Evolutionary conservation across 2,329 filamentous ascomycete genomes (phyloP), one percentile per base, ranked within the genome.

Genomic region (Graphiopsis chlorocephala): DNA sequence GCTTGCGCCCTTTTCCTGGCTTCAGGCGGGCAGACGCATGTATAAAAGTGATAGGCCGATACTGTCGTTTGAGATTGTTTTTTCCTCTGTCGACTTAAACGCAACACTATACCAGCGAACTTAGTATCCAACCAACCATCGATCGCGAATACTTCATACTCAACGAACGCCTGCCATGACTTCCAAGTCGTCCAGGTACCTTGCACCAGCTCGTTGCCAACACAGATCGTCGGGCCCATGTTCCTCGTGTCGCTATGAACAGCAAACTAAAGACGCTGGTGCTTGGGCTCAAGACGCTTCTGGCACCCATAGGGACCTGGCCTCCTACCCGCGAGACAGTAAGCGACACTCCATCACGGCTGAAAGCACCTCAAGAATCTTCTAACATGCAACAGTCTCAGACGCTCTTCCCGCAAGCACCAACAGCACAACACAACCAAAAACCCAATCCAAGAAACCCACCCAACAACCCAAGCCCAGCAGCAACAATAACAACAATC

Each of bases 291-390:
- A 26, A 3, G 57, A 28, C 15, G 33, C 47, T 8, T 38, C 15
- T 38, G 10, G 11, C 25, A 35, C 12, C 2, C 31, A 29, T 25
- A 33, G 29, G 12, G 58, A 61, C 35, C 42, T 42, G 23, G 31
- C 23, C 7, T 61, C 59, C n/a, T 61, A 53, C 59, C 5, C 29
- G 28, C n/a, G 31, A 28, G 31, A 61, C 28, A 61, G 58, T 61
- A 23, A 17, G 58, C 33, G 20, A 15, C 47, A 10, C n/a, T n/a
- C n/a, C n/a, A n/a, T n/a, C n/a, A n/a, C n/a, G n/a, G n/a, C n/a
- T n/a, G n/a, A n/a, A n/a, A 15, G 4, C n/a, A 6, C 7, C 25
- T 17, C 8, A 17, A n/a, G 11, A 12, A 20, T 6, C n/a, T 20
- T 47, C 42, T n/a, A 47, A n/a, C n/a, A 2, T 25, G 11, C 14